phyloP scores from a whole-genome alignment of 495 filamentous ascomycete species.

The Neurospora discreta region DNA sequence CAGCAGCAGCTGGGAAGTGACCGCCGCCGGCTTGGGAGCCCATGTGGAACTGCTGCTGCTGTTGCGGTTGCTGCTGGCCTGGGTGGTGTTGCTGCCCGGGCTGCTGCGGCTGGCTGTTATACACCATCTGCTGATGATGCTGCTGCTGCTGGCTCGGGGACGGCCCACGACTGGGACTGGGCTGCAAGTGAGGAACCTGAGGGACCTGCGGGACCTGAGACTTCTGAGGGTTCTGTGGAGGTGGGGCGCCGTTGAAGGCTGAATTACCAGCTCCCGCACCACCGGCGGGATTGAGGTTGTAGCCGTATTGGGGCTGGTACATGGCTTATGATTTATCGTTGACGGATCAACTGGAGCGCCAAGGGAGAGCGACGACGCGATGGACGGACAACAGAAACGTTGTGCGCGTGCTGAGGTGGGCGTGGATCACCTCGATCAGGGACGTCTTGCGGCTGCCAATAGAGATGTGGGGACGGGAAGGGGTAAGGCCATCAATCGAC shows the following conservation, averaged over 20 bases:
- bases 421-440: constrained; percentile 18
- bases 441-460: constrained; percentile 19
- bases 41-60: constrained; percentile 36
- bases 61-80: constrained; percentile 16
- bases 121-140: constrained; percentile 31
- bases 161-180: constrained; percentile 16
- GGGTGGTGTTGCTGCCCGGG: constrained; percentile 13
- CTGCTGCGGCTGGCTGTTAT: constrained; percentile 29
- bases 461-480: constrained; percentile 24
- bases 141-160: constrained; percentile 30
- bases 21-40: constrained; percentile 23
- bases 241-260: constrained; percentile 38
- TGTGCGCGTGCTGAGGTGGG: constrained; percentile 3
- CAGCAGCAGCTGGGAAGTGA: constrained; percentile 26
- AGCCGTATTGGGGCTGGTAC: constrained; percentile 40
- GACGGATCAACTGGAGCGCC: constrained; percentile 11
- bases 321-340: constrained; percentile 25
- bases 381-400: constrained; percentile 15
- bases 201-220: background rate
- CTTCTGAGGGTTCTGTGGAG: constrained; percentile 27
- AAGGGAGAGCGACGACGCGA: constrained; percentile 9
- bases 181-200: constrained; percentile 27
- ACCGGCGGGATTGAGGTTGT: constrained; percentile 27
- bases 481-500: constrained; percentile 18
- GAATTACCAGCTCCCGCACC: constrained; percentile 19